Evolutionary conservation across 768 basidiomycete genomes (phyloP).

Genomic region (Pulveroboletus frians): DNA sequence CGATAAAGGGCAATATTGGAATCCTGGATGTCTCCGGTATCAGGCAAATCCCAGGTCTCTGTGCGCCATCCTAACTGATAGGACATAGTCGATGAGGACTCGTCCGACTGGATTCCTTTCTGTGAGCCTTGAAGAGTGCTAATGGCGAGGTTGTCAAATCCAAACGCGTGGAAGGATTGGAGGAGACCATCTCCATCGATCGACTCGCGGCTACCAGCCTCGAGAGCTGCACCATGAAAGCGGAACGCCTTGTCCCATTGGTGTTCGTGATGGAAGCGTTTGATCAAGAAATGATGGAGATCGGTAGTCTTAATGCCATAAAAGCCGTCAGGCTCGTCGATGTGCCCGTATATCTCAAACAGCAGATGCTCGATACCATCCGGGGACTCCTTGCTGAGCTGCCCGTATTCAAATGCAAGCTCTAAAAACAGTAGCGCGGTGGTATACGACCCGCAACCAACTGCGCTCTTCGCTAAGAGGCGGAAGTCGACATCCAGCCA

Average conservation of each 20-base stretch:
- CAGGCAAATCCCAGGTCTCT: slow-evolving; percentile 91
- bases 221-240: slow-evolving; percentile 81
- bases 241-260: slow-evolving; percentile 90
- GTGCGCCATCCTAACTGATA: slow-evolving; percentile 93
- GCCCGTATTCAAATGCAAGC: slow-evolving; percentile 53
- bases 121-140: slow-evolving; percentile 48
- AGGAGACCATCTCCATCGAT: slow-evolving; percentile 60
- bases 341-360: slow-evolving; percentile 89
- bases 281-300: slow-evolving; percentile 73
- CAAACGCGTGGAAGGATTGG: slow-evolving; percentile 81
- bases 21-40: slow-evolving; percentile 39
- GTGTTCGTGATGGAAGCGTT: slow-evolving; percentile 86
- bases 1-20: slow-evolving; percentile 65
- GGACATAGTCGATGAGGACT: slow-evolving; percentile 43
- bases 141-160: slow-evolving; percentile 85
- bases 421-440: slow-evolving; percentile 90
- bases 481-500: slow-evolving; percentile 81
- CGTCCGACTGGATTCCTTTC: slow-evolving; percentile 27
- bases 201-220: slow-evolving; percentile 45
- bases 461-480: slow-evolving; percentile 67
- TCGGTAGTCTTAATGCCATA: slow-evolving; percentile 85
- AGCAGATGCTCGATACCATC: slow-evolving; percentile 59
- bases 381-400: slow-evolving; percentile 25
- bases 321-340: slow-evolving; percentile 98
- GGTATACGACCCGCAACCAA: slow-evolving; percentile 77